These are phyloP conservation scores for Aspergillus carlsbadensis DNA, from an alignment of 495 filamentous ascomycete genomes.

Conservation along the genomic window DNA sequence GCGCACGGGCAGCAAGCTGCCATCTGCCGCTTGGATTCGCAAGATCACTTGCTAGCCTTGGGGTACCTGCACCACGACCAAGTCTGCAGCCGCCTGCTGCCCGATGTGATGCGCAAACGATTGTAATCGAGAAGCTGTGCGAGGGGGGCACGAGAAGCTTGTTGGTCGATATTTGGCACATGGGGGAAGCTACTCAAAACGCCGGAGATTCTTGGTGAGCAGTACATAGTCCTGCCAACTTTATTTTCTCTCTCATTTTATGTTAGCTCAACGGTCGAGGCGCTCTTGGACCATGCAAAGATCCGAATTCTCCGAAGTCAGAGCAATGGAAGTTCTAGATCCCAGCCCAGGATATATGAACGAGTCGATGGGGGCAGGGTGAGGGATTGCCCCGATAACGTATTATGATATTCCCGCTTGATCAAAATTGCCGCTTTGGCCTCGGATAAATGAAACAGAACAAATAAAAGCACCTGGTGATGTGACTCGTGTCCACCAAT, in stretches of 20 bases:
- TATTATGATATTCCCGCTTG: not conserved
- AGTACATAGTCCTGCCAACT: constrained; percentile 24
- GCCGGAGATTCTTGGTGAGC: constrained; percentile 14
- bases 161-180: constrained; percentile 4
- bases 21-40: constrained; percentile 26
- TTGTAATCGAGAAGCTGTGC: constrained; percentile 8
- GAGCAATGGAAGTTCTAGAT: constrained; percentile 31
- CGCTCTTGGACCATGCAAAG: constrained; percentile 30
- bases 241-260: constrained; percentile 21
- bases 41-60: constrained; percentile 22
- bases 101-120: constrained; percentile 19
- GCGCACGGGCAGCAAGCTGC: constrained; percentile 37
- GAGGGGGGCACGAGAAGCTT: constrained; percentile 9
- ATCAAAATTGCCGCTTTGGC: constrained; percentile 11
- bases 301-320: constrained; percentile 12
- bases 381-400: constrained; percentile 4
- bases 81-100: constrained; percentile 15
- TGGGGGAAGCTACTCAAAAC: not conserved
- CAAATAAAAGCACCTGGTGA: constrained; percentile 3
- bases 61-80: constrained; percentile 29
- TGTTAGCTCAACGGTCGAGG: constrained; percentile 26
- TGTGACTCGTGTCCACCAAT: constrained; percentile 10
- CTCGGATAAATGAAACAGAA: constrained; percentile 10
- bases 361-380: constrained; percentile 1
- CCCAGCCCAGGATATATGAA: constrained; percentile 12